phyloP scores from a whole-genome alignment of 345 rosid species.

The Sonneratia alba region DNA sequence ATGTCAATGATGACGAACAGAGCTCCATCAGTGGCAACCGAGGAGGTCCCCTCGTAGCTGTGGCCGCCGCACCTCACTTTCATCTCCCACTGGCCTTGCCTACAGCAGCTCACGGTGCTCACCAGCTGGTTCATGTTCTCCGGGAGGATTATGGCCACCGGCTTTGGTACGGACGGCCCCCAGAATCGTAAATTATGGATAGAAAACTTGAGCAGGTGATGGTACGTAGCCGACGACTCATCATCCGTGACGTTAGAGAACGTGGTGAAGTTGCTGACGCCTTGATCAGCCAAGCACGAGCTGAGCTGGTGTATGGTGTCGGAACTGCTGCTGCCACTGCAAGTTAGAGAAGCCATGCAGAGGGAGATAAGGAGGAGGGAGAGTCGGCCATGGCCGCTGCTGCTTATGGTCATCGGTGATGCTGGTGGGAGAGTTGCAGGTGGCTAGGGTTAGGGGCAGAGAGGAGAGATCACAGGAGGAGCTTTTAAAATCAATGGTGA shows the following conservation, averaged over 20 bases:
- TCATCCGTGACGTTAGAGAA: slow-evolving; percentile 15
- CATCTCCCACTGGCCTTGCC: slow-evolving; percentile 21
- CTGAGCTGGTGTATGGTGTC: slow-evolving; percentile 10
- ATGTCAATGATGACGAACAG: slow-evolving; percentile 38
- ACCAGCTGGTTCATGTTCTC: slow-evolving; percentile 23
- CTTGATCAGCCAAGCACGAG: slow-evolving; percentile 27
- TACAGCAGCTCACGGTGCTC: slow-evolving; percentile 24
- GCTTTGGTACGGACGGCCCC: slow-evolving; percentile 30
- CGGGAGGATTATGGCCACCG: slow-evolving; percentile 31
- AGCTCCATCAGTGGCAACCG: slow-evolving; percentile 21
- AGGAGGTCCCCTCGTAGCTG: slow-evolving; percentile 50
- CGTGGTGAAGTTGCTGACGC: slow-evolving; percentile 35
- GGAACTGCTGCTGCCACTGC: not conserved
- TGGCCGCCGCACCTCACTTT: slow-evolving; percentile 53
- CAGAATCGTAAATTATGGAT: slow-evolving; percentile 37
- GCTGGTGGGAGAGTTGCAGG: not conserved
- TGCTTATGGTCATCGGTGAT: not conserved
- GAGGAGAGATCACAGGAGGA: not conserved
- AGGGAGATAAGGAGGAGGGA: not conserved
- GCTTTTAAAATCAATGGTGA: not conserved
- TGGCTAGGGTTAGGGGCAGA: not conserved
- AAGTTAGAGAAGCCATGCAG: not conserved
- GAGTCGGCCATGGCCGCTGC: not conserved
- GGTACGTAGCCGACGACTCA: slow-evolving; percentile 19
- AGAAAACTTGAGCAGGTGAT: slow-evolving; percentile 32